Conservation (phyloP, 805 yeast genomes). For the Blastobotrys peoriensis region DNA sequence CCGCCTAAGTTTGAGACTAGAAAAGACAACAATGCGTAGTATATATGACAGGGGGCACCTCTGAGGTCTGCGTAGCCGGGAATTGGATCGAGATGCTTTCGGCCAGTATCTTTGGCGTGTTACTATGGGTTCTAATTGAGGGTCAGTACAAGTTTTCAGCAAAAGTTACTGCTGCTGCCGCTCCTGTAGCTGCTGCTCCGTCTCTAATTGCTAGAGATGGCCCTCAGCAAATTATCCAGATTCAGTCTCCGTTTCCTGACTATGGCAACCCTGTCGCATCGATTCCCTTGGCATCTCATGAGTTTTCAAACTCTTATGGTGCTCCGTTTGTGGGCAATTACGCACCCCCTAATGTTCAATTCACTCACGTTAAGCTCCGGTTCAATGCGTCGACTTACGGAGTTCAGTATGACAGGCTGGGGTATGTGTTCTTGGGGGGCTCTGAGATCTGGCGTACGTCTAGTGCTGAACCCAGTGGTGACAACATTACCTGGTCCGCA, state of each 20-base stretch:
- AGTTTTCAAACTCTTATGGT: slow-evolving; percentile 32
- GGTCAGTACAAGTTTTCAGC: too few relatives aligned
- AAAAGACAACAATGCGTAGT: too few relatives aligned
- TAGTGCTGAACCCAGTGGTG: slow-evolving; percentile 62
- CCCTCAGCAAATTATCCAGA: neutral
- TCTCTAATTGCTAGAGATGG: too few relatives aligned
- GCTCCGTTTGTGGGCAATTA: slow-evolving; percentile 28
- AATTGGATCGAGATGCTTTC: too few relatives aligned
- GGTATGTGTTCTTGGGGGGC: slow-evolving; percentile 38
- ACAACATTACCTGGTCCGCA: slow-evolving; percentile 35
- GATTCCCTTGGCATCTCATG: slow-evolving; percentile 18
- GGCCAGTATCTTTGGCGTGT: too few relatives aligned
- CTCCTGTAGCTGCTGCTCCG: too few relatives aligned
- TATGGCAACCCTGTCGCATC: neutral
- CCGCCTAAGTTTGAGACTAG: too few relatives aligned
- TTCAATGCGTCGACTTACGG: slow-evolving; percentile 30
- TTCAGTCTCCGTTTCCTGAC: neutral
- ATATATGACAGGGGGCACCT: too few relatives aligned
- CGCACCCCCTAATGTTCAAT: slow-evolving; percentile 28
- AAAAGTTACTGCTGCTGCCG: too few relatives aligned
- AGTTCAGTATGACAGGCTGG: slow-evolving; percentile 35
- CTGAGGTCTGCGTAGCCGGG: too few relatives aligned
- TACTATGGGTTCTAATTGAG: too few relatives aligned
- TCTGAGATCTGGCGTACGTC: slow-evolving; percentile 78
- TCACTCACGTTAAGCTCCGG: slow-evolving; percentile 33